Evolutionary conservation across 768 basidiomycete genomes (phyloP).

Genomic region (Nevesoporus exiguus): DNA sequence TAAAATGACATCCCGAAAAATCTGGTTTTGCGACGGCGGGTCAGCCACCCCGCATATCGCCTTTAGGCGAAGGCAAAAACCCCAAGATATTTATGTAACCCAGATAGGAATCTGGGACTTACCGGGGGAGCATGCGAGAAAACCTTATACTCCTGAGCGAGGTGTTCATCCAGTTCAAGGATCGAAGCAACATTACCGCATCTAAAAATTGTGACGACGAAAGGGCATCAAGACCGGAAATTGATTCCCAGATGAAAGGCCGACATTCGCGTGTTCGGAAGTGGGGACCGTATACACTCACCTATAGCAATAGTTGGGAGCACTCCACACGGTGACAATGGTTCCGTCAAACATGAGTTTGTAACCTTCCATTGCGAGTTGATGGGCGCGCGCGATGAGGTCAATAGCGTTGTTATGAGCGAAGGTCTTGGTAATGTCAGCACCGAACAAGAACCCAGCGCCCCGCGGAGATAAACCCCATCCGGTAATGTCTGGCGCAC

Average conservation of each 20-base stretch:
- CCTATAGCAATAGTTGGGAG: slow-evolving; percentile 98
- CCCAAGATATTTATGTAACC: slow-evolving; percentile 18
- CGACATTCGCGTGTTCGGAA: slow-evolving; percentile 13
- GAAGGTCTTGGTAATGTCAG: slow-evolving; percentile 86
- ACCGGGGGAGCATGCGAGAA: slow-evolving; percentile 89
- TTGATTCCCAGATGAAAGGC: slow-evolving; percentile 16
- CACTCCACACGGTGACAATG: slow-evolving; percentile 98
- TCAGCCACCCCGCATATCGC: slow-evolving; percentile 27
- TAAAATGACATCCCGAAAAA: background rate
- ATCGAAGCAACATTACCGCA: slow-evolving; percentile 97
- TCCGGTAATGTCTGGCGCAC: slow-evolving; percentile 69
- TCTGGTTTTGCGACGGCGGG: slow-evolving; percentile 4
- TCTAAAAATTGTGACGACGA: slow-evolving; percentile 37
- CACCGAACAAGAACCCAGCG: slow-evolving; percentile 93
- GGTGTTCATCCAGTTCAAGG: slow-evolving; percentile 88
- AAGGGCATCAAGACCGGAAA: slow-evolving; percentile 24
- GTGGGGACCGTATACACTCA: slow-evolving; percentile 38
- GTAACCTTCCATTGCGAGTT: slow-evolving; percentile 96
- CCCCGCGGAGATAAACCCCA: slow-evolving; percentile 99
- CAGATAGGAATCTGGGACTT: slow-evolving; percentile 30
- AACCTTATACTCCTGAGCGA: slow-evolving; percentile 93
- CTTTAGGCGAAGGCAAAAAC: slow-evolving; percentile 12
- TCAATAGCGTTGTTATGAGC: slow-evolving; percentile 90
- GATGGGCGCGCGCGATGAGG: slow-evolving; percentile 95
- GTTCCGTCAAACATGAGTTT: slow-evolving; percentile 95